Conservation (phyloP, 2,329 filamentous ascomycete species). For the Furcasterigmium furcatum region DNA sequence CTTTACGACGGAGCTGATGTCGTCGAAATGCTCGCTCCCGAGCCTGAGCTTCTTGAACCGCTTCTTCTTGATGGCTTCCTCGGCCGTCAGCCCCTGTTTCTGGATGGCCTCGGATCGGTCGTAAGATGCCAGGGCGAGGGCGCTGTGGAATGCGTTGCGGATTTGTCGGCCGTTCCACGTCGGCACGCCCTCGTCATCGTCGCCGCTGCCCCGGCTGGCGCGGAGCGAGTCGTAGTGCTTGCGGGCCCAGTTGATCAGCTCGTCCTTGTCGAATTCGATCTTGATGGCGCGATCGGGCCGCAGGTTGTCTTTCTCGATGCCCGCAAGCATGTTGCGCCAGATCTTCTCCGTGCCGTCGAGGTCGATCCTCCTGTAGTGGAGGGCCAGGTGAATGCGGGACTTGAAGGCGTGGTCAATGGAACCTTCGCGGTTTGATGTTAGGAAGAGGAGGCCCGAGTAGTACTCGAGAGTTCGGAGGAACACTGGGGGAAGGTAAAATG, state of each 20-base stretch:
- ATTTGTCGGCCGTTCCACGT: slow-evolving; percentile 34
- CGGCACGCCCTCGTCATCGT: not conserved
- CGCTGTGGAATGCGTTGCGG: slow-evolving; percentile 31
- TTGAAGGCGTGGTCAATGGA: slow-evolving; percentile 27
- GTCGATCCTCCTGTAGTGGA: slow-evolving; percentile 14
- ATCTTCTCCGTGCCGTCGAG: not conserved
- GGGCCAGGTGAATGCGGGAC: slow-evolving; percentile 22
- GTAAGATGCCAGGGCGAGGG: slow-evolving; percentile 33
- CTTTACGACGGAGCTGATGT: too few species aligned
- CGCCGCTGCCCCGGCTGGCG: slow-evolving; percentile 7
- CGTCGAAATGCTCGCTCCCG: too few species aligned
- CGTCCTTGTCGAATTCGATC: too few species aligned
- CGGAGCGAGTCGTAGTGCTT: slow-evolving; percentile 11
- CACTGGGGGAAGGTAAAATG: too few species aligned
- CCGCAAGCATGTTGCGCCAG: not conserved
- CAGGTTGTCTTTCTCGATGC: not conserved
- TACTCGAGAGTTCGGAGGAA: slow-evolving; percentile 24
- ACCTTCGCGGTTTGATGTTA: slow-evolving; percentile 23
- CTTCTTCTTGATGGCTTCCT: too few species aligned
- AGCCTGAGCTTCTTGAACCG: too few species aligned
- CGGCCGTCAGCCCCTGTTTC: too few species aligned
- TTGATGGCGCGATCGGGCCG: not conserved
- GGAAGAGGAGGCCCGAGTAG: slow-evolving; percentile 25
- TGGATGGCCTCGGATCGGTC: too few species aligned
- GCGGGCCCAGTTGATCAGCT: too few species aligned